Base-by-base conservation (phyloP, 257 asterid species). In the Nicotiana tabacum region DNA sequence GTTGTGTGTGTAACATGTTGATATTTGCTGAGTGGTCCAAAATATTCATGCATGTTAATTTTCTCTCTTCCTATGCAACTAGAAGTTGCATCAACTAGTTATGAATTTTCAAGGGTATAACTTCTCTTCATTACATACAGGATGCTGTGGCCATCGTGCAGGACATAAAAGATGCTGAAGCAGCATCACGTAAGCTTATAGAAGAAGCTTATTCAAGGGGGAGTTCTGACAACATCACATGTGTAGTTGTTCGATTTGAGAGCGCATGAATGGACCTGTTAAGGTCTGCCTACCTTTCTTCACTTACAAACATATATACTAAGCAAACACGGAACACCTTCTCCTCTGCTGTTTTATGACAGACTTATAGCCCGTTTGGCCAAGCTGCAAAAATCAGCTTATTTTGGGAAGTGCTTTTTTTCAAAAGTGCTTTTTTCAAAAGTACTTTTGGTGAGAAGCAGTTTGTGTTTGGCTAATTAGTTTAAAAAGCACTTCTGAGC, bases 161-260 rank as follows among this genome's bases (percentile, higher is more conserved):
- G 83, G 92, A 86, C 55, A 87, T 92, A 81, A 30, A 83, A 46
- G 97, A 92, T 85, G 88, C 94, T 12, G 95, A 93, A 85, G 91
- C 88, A 61, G 97, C 97, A 82, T 88, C 94, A 8, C 90, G 88
- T 80, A 93, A 88, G 84, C 93, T 93, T 11, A 84, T 85, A 32
- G 91, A 91, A 83, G 97, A 91, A 88, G 95, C 97, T 18, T 92
- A 85, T 78, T 84, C 85, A 13, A 89, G 81, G 83, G 97, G 97
- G 51, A 93, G 97, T 86, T 86, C 93, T 0, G 97, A 93, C 87
- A 93, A 93, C 84, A 93, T 92, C 74, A 93, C 97, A 81, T 91
- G 95, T 67, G 84, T 93, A 35, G 95, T 93, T 15, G 97, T 93
- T 79, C 93, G 92, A 82, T 93, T 93, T 82, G 87, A 89, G 84